Base-by-base conservation (phyloP, 2,329 filamentous ascomycete species). In the Sphaceloma murrayae region DNA sequence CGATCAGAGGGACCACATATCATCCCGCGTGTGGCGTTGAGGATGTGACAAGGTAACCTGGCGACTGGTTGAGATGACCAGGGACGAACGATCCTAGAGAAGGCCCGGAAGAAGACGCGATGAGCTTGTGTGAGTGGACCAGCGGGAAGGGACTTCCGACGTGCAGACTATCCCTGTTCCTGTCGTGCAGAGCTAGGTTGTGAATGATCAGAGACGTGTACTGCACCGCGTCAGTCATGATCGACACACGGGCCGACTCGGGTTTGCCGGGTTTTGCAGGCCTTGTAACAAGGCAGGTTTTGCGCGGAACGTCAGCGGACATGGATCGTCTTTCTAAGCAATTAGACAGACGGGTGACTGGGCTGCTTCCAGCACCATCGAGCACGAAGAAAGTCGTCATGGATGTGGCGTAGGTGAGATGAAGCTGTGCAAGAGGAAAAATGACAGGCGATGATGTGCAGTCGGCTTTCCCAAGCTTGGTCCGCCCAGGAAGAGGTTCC, bases 51-150 rank as follows among this genome's bases (percentile, higher is more conserved):
- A 26, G 24, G 36, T 29, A 40, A 18, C n/a, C 22, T 40, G 36
- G 36, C 36, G 36, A 40, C 24, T 40, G 36, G 36, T 40, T 40
- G 36, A 40, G 24, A 40, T 14, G 14, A 40, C 36, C 36, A 40
- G 36, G 24, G 22, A 29, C 21, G 31, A 30, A 19, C 21, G 4
- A 18, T 16, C 21, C 13, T 5, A 22, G n/a, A 3, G 19, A 10
- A 30, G 24, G 22, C 11, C 17, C n/a, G 36, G 14, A 22, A 26
- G 19, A 29, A 29, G 24, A 26, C 27, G 30, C 16, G 36, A 29
- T 29, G 36, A 40, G 36, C 36, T 40, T 30, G 36, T 16, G 10
- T 19, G 22, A 40, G 36, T 40, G 36, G 36, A 40, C 9, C 22
- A 26, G 13, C 14, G 24, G 36, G 13, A 19, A 22, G 22, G 36